These are phyloP conservation scores for Leccinum pachyderme DNA, from an alignment of 1,284 basidiomycete genomes.

Conservation along the genomic window DNA sequence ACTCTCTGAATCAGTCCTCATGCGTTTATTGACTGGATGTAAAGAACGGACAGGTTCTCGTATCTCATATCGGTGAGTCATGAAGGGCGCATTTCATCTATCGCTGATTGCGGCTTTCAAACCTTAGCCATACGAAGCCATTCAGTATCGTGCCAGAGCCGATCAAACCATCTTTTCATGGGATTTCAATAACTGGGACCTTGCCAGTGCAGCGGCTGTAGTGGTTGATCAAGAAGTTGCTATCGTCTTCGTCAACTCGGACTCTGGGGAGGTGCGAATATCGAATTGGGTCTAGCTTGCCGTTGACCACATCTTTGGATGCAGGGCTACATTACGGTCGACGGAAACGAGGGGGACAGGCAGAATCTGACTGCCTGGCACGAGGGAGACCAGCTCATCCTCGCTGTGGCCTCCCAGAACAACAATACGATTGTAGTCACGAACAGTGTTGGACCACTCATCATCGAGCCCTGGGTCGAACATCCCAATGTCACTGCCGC, in stretches of 20 bases:
- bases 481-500: constrained; percentile 51
- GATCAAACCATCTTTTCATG: constrained; percentile 38
- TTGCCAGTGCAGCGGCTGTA: constrained; percentile 25
- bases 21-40: neutral
- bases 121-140: constrained; percentile 40
- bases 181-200: constrained; percentile 37
- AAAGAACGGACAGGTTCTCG: constrained; percentile 37
- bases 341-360: constrained; percentile 45
- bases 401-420: constrained; percentile 36
- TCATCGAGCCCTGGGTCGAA: constrained; percentile 53
- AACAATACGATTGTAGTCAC: constrained; percentile 60
- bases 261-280: constrained; percentile 38
- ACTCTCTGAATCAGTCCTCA: neutral
- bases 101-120: neutral
- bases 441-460: constrained; percentile 52
- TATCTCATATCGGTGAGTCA: constrained; percentile 39
- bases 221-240: constrained; percentile 33
- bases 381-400: constrained; percentile 47
- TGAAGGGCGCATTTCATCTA: neutral
- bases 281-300: neutral
- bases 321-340: constrained; percentile 54
- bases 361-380: constrained; percentile 60
- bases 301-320: constrained; percentile 4
- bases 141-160: constrained; percentile 31
- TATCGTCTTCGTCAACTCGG: constrained; percentile 40